Conservation (phyloP, 179 eudicot species). For the Sideroxylon spinosum region DNA sequence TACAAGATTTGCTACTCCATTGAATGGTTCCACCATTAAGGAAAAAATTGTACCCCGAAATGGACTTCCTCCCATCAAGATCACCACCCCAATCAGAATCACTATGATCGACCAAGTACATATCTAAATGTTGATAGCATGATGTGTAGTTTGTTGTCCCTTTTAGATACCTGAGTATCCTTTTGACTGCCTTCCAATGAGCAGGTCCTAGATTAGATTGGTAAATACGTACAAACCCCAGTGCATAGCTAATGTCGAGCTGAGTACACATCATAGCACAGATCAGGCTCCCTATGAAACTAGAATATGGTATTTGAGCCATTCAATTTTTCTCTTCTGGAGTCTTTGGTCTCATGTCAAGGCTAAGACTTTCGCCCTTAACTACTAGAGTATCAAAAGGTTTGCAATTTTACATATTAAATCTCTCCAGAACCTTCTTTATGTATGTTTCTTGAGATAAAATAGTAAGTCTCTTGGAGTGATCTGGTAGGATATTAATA, state of each 20-base stretch:
- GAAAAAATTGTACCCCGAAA: too few relatives aligned
- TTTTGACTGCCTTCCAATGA: too few relatives aligned
- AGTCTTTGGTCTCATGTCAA: not conserved
- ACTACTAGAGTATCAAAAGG: not conserved
- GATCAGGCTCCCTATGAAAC: not conserved
- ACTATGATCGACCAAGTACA: not conserved
- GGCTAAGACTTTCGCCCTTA: not conserved
- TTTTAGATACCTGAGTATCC: too few relatives aligned
- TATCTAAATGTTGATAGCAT: too few relatives aligned
- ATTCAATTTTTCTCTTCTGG: not conserved
- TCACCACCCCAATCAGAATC: not conserved
- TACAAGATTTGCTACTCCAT: too few relatives aligned
- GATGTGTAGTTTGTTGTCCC: too few relatives aligned
- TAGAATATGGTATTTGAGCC: not conserved
- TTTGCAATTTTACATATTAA: not conserved
- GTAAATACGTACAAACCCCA: too few relatives aligned
- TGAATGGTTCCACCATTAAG: too few relatives aligned
- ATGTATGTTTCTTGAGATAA: not conserved
- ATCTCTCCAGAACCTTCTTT: not conserved
- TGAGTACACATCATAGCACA: too few relatives aligned
- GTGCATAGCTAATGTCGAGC: too few relatives aligned
- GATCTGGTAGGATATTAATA: not conserved
- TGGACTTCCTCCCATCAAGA: not conserved
- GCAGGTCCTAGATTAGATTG: too few relatives aligned
- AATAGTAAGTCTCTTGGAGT: not conserved